Percentiles rank a stretch among this genome's conserved stretches.
Conservation (phyloP, 495 filamentous ascomycete genomes). For the Trichoderma reesei region DNA sequence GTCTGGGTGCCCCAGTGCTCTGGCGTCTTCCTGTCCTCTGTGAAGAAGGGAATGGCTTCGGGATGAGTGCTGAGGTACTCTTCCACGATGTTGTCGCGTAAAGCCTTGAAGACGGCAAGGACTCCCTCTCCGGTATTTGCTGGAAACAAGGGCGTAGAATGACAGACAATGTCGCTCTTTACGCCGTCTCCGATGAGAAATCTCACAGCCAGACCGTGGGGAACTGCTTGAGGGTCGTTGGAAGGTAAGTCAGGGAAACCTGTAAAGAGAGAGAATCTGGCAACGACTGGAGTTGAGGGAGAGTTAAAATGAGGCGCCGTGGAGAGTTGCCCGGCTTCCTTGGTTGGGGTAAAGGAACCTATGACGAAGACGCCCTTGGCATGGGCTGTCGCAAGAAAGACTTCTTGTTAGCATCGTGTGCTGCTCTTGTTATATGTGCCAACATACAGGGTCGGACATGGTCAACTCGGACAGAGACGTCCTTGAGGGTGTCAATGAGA, state of each 20-base stretch:
- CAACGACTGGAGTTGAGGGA: conserved; percentile 35
- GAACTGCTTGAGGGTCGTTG: conserved; percentile 37
- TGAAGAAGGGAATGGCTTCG: conserved; percentile 33
- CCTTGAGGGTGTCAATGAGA: not conserved
- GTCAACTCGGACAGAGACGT: not conserved
- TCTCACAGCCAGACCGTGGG: conserved; percentile 40
- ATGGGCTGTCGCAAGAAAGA: conserved; percentile 29
- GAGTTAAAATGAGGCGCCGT: conserved; percentile 41
- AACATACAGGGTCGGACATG: not conserved
- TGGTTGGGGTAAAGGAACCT: conserved; percentile 42
- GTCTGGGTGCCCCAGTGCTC: conserved; percentile 33
- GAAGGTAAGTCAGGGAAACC: conserved; percentile 44
- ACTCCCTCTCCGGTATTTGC: conserved; percentile 37
- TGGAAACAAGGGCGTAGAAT: conserved; percentile 41
- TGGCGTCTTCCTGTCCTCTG: conserved; percentile 38
- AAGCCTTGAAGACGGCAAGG: conserved; percentile 34
- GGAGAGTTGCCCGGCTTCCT: conserved; percentile 31
- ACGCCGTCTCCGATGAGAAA: conserved; percentile 33
- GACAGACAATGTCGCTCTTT: conserved; percentile 47
- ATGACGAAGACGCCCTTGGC: conserved; percentile 39
- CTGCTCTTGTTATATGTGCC: not conserved
- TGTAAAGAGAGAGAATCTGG: conserved; percentile 44
- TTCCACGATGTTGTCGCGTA: conserved; percentile 24
- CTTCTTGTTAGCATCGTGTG: not conserved
- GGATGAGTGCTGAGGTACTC: conserved; percentile 35